phyloP scores from a whole-genome alignment of 1,284 basidiomycete genomes.

The Sphaerobolus stellatus region DNA sequence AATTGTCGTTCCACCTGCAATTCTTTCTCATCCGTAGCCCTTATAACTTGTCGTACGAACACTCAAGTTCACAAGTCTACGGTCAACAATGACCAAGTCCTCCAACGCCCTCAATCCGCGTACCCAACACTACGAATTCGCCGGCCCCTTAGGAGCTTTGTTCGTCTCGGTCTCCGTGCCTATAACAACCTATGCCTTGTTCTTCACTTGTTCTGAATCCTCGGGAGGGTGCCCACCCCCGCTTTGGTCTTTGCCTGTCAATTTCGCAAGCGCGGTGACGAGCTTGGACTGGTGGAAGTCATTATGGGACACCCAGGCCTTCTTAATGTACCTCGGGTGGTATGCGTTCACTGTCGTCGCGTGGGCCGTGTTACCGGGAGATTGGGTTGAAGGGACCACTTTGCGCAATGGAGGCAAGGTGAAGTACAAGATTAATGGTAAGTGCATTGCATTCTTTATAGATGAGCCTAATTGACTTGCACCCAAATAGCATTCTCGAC shows the following conservation, averaged over 20 bases:
- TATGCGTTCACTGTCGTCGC: conserved; percentile 83
- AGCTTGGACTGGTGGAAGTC: conserved; percentile 61
- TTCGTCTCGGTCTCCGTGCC: conserved; percentile 76
- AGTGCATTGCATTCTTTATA: conserved; percentile 16
- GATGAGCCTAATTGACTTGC: not conserved
- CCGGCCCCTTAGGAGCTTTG: conserved; percentile 80
- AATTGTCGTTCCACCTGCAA: not conserved
- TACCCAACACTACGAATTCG: conserved; percentile 78
- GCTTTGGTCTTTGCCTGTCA: conserved; percentile 43
- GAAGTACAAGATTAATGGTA: conserved; percentile 95
- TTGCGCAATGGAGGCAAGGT: conserved; percentile 79
- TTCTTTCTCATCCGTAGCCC: not conserved
- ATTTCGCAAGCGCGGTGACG: conserved; percentile 48
- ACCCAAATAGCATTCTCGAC: conserved; percentile 76
- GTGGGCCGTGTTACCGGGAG: conserved; percentile 87
- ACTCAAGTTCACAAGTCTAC: not conserved
- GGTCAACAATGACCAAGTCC: conserved; percentile 5
- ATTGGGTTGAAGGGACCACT: conserved; percentile 76
- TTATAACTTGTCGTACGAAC: not conserved
- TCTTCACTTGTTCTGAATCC: conserved; percentile 81
- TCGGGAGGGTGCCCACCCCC: conserved; percentile 74
- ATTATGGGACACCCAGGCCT: conserved; percentile 81
- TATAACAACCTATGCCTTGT: conserved; percentile 74
- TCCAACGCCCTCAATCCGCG: conserved; percentile 55
- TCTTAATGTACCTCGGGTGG: conserved; percentile 82